A percentile compares a stretch with the other conserved stretches of the same genome.
phyloP scores from a whole-genome alignment of 2,329 filamentous ascomycete species.

The Neurospora sp. region DNA sequence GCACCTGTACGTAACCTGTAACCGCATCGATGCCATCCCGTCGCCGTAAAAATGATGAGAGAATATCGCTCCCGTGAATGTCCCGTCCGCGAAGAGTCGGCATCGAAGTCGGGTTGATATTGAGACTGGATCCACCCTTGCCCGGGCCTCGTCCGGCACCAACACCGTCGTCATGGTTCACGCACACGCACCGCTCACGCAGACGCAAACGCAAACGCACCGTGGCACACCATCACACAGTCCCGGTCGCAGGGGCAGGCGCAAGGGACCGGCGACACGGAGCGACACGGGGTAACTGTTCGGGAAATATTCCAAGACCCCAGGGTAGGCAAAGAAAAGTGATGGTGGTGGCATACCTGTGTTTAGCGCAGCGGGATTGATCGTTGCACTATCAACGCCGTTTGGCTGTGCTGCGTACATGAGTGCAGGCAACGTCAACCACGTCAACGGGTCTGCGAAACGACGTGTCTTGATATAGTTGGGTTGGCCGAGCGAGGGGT shows the following conservation, averaged over 20 bases:
- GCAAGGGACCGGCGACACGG: not conserved
- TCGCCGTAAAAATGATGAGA: not conserved
- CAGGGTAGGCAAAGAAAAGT: constrained; percentile 12
- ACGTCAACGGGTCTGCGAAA: constrained; percentile 38
- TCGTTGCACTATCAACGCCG: constrained; percentile 77
- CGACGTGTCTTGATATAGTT: constrained; percentile 56
- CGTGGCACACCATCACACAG: not conserved
- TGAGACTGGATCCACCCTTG: not conserved
- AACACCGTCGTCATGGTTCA: not conserved
- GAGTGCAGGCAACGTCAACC: constrained; percentile 35
- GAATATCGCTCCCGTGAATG: not conserved
- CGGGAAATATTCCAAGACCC: not conserved
- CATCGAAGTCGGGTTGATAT: not conserved
- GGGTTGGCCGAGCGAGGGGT: constrained; percentile 27
- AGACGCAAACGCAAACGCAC: not conserved
- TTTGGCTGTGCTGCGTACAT: constrained; percentile 57
- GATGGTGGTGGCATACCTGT: constrained; percentile 48
- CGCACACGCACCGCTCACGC: not conserved
- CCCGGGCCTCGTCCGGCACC: not conserved
- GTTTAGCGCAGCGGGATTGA: constrained; percentile 82
- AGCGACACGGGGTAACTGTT: not conserved
- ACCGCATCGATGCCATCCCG: not conserved
- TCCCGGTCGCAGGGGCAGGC: not conserved
- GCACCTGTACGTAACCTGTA: not conserved
- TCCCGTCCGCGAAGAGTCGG: not conserved